These are phyloP conservation scores for Ceratobasidium sp. DNA, from an alignment of 1,284 basidiomycete genomes.

Conservation along the genomic window DNA sequence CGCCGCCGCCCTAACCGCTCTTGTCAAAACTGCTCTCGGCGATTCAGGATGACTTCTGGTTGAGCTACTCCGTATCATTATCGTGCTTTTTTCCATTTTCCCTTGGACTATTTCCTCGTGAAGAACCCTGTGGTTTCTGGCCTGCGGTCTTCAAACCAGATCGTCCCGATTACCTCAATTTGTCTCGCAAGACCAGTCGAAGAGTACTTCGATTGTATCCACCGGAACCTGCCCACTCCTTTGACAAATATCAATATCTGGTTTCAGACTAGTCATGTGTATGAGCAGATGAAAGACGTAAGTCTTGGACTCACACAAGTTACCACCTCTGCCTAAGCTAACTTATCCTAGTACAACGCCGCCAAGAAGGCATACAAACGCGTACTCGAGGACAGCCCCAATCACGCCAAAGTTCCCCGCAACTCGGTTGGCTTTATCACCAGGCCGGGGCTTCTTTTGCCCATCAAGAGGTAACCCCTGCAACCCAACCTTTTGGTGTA, in stretches of 20 bases:
- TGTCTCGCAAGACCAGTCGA: too few relatives aligned
- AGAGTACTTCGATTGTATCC: too few relatives aligned
- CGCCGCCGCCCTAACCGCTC: constrained; percentile 28
- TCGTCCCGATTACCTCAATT: not conserved
- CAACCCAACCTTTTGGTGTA: constrained; percentile 99
- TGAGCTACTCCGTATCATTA: constrained; percentile 30
- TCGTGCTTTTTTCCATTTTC: constrained; percentile 20
- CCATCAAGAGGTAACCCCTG: constrained; percentile 98
- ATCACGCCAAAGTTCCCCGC: constrained; percentile 96
- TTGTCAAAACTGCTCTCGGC: constrained; percentile 25
- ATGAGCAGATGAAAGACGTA: constrained; percentile 96
- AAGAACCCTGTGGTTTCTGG: constrained; percentile 68
- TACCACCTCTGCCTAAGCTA: not conserved
- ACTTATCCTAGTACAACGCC: constrained; percentile 73
- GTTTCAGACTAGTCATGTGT: constrained; percentile 99
- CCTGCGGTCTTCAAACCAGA: constrained; percentile 60
- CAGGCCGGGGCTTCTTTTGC: constrained; percentile 99
- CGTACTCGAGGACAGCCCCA: constrained; percentile 94
- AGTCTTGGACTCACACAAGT: constrained; percentile 60
- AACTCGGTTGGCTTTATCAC: constrained; percentile 97
- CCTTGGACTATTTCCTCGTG: constrained; percentile 28
- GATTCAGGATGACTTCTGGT: not conserved
- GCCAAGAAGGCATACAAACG: constrained; percentile 98
- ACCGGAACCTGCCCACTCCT: constrained; percentile 94
- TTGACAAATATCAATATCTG: constrained; percentile 98